Percentiles rank a stretch among this genome's conserved stretches.
These are phyloP conservation scores for Trichophyton schoenleinii DNA, from an alignment of 2,329 filamentous ascomycete species.

Conservation along the genomic window DNA sequence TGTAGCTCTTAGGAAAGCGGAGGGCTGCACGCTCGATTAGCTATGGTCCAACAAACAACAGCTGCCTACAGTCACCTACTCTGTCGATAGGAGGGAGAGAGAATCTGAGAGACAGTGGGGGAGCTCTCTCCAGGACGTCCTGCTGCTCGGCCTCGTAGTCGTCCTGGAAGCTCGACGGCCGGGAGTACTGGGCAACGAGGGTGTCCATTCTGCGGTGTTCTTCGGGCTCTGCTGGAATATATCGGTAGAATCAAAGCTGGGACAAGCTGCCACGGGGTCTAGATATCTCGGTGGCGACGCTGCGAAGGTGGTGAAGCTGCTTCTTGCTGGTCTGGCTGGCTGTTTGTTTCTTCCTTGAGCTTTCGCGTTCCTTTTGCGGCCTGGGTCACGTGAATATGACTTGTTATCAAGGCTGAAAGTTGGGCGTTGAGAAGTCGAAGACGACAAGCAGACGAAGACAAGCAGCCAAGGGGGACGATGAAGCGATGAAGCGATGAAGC, in stretches of 20 bases:
- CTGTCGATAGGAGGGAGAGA: constrained; percentile 85
- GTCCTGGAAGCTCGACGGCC: constrained; percentile 62
- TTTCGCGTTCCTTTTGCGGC: constrained; percentile 1
- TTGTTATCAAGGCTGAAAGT: not conserved
- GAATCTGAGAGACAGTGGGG: constrained; percentile 81
- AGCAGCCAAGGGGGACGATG: not conserved
- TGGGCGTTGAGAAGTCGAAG: not conserved
- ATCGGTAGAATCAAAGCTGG: not conserved
- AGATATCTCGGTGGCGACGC: not conserved
- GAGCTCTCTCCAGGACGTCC: constrained; percentile 57
- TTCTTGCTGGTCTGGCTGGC: not conserved
- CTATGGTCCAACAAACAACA: not conserved
- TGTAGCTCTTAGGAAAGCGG: constrained; percentile 88
- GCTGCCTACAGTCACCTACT: constrained; percentile 37
- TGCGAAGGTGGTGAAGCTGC: not conserved
- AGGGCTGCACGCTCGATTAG: constrained; percentile 45
- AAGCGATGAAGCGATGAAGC: not conserved
- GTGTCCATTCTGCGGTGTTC: constrained; percentile 56
- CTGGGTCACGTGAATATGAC: not conserved
- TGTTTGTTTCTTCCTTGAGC: not conserved
- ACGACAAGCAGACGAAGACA: not conserved
- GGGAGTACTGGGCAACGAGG: constrained; percentile 83
- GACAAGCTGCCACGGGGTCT: not conserved
- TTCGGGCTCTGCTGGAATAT: not conserved
- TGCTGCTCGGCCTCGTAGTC: constrained; percentile 61